Percentiles rank a stretch among this genome's conserved stretches.
Conservation (phyloP, 768 basidiomycete species). For the Tylopilus plumbeoviolaceoides region DNA sequence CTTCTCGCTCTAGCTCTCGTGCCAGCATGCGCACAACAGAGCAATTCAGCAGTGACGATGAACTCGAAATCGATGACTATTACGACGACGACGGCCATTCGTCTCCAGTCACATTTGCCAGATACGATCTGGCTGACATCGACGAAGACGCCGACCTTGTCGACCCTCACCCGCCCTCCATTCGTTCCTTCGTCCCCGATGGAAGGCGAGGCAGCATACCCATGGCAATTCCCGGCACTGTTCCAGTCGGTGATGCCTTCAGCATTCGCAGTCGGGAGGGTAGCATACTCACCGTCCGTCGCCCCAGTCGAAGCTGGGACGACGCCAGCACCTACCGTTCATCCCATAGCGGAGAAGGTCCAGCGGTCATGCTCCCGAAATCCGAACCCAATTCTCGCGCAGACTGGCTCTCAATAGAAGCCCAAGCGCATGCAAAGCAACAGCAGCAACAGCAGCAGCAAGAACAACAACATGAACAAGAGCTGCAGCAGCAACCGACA, state of each 20-base stretch:
- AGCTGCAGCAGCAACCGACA: background rate
- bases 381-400: conserved; percentile 39
- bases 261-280: conserved; percentile 50
- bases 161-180: conserved; percentile 23
- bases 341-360: conserved; percentile 20
- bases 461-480: background rate
- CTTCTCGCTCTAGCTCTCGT: conserved; percentile 33
- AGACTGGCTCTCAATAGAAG: conserved; percentile 55
- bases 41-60: conserved; percentile 47
- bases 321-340: conserved; percentile 32
- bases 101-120: conserved; percentile 37
- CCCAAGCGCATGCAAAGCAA: conserved; percentile 30
- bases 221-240: conserved; percentile 50
- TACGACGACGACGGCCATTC: conserved; percentile 31
- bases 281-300: conserved; percentile 54
- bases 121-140: conserved; percentile 38
- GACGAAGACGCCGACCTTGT: conserved; percentile 28
- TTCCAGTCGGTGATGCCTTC: conserved; percentile 16
- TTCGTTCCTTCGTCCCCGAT: conserved; percentile 18
- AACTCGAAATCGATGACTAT: conserved; percentile 40
- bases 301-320: conserved; percentile 59
- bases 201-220: conserved; percentile 54
- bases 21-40: conserved; percentile 30
- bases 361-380: conserved; percentile 38
- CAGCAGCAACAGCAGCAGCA: conserved; percentile 1